A percentile compares a stretch with the other conserved stretches of the same genome.
These are phyloP conservation scores for Solanum etuberosum DNA, from an alignment of 257 asterid genomes.

Conservation along the genomic window DNA sequence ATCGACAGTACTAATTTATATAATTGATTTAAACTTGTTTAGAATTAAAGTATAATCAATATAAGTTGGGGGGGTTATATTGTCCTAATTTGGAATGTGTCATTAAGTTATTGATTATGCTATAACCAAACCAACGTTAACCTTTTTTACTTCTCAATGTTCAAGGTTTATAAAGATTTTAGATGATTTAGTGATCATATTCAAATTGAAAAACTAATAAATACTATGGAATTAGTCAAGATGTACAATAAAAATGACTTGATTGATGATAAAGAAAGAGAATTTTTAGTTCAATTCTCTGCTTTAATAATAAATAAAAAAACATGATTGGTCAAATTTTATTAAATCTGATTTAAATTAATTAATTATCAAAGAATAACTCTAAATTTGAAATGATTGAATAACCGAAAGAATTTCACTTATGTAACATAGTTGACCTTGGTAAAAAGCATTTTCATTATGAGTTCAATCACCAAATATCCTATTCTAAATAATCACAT, in stretches of 20 bases:
- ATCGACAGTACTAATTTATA: neutral
- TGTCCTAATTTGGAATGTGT: neutral
- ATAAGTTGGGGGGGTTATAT: neutral
- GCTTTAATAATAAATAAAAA: too few species aligned
- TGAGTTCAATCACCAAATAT: neutral
- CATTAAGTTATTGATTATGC: neutral
- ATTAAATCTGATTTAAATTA: too few species aligned
- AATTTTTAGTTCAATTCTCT: too few species aligned
- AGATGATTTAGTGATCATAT: neutral
- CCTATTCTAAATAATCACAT: too few species aligned
- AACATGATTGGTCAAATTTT: too few species aligned
- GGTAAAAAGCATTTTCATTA: neutral
- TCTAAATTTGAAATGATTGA: neutral
- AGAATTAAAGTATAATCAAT: neutral
- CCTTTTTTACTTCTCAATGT: neutral
- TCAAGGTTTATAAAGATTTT: neutral
- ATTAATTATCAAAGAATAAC: too few species aligned
- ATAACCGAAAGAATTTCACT: neutral
- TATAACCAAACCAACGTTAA: neutral
- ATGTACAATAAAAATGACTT: too few species aligned
- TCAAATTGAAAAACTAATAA: too few species aligned
- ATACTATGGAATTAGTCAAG: too few species aligned
- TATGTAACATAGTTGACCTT: too few species aligned
- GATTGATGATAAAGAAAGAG: too few species aligned
- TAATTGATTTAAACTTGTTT: neutral